These are phyloP conservation scores for Chlamydomonas sp. DNA, from an alignment of 139 green algal genomes.

Conservation along the genomic window DNA sequence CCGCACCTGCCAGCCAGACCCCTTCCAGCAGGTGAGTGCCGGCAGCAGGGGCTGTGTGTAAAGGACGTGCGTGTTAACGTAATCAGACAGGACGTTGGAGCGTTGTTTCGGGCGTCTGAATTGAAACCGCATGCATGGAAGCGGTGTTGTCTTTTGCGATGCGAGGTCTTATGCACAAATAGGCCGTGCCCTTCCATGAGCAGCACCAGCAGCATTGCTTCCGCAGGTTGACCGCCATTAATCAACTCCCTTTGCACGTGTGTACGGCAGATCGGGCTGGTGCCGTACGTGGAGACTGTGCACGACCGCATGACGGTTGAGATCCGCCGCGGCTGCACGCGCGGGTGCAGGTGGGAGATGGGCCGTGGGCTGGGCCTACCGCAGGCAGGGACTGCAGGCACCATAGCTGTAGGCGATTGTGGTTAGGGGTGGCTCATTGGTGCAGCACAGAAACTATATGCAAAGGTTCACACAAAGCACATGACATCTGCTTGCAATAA, in stretches of 20 bases:
- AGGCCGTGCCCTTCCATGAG: too few relatives aligned
- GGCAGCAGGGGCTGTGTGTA: background rate
- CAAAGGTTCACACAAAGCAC: too few relatives aligned
- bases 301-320: slow-evolving; percentile 81
- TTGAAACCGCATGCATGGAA: background rate
- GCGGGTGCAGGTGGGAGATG: slow-evolving; percentile 61
- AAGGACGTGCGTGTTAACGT: too few relatives aligned
- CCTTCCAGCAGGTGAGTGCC: slow-evolving; percentile 67
- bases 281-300: slow-evolving; percentile 78
- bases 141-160: too few relatives aligned
- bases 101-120: background rate
- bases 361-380: too few relatives aligned
- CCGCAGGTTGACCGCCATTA: too few relatives aligned
- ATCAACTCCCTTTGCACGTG: too few relatives aligned
- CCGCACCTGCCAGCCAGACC: slow-evolving; percentile 72
- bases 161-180: too few relatives aligned
- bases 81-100: background rate
- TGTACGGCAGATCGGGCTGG: slow-evolving; percentile 50
- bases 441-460: background rate
- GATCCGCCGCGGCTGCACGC: slow-evolving; percentile 82
- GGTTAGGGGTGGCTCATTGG: background rate
- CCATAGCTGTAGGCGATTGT: background rate
- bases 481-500: too few relatives aligned
- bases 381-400: too few relatives aligned
- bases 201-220: too few relatives aligned